Percentiles rank a stretch among this genome's conserved stretches.
Evolutionary conservation across 169 alveolate genomes (phyloP).

Genomic region (Plasmodium sp.): DNA sequence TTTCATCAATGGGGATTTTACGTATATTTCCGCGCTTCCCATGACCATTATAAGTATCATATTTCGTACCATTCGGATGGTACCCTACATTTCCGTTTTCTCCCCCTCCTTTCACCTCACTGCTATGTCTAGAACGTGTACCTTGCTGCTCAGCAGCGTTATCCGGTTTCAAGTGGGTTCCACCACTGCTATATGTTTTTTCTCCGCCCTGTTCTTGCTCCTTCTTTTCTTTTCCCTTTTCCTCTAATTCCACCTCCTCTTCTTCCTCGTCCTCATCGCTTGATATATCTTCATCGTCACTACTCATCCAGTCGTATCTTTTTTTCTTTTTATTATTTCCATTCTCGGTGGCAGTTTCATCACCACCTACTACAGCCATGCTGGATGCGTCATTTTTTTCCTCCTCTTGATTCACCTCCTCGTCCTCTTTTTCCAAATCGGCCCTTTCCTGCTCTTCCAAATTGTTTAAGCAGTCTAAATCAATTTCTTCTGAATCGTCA

Average conservation of each 20-base stretch:
- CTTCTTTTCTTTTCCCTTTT: neutral
- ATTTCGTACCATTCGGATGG: neutral
- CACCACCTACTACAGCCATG: conserved; percentile 8
- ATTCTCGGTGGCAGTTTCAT: neutral
- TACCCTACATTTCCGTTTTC: neutral
- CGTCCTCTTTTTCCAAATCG: conserved; percentile 35
- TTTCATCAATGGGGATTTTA: neutral
- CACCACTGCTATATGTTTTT: neutral
- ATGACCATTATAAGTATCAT: neutral
- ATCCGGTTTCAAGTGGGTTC: neutral
- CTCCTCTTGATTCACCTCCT: conserved; percentile 14
- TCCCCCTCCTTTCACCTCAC: neutral
- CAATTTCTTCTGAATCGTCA: conserved; percentile 71
- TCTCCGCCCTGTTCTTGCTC: neutral
- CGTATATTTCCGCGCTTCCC: neutral
- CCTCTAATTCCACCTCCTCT: neutral
- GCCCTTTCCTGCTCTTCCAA: conserved; percentile 15
- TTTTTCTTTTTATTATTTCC: conserved; percentile 27
- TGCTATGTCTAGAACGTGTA: neutral
- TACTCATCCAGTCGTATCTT: conserved; percentile 75
- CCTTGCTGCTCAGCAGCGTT: neutral
- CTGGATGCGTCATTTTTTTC: neutral
- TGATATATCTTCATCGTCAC: conserved; percentile 74
- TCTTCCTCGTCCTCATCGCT: conserved; percentile 52
- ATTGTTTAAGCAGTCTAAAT: conserved; percentile 56